Evolutionary conservation across 2,329 filamentous ascomycete species (phyloP), one percentile per base, ranked within the genome.

Genomic region (Scedosporium boydii): DNA sequence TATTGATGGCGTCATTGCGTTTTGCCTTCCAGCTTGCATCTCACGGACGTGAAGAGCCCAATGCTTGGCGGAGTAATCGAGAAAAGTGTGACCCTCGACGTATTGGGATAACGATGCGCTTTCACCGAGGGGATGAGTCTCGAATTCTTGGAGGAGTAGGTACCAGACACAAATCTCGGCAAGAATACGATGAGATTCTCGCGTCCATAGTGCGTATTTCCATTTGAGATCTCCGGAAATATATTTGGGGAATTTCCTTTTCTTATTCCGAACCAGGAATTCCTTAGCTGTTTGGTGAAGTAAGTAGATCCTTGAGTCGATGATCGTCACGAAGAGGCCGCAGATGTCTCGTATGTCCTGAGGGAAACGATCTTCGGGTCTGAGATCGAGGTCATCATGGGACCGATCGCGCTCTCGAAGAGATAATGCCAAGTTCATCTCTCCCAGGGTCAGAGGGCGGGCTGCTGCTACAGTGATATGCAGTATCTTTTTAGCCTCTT

Each of bases 281-380:
- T 72, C 71, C 64, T 69, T 71, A 7, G 69, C 70, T 6, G 71
- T 71, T 62, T 73, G 69, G 57, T 74, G 70, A 27, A 73, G 65
- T 21, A 71, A 63, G 64, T 65, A 68, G 27, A 71, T 66, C 5
- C 63, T 70, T n/a, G 46, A 46, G 23, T 68, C 62, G 14, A 21
- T 64, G 34, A 71, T 56, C n/a, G 65, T 67, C 0, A 74, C 66
- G 63, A 76, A 75, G 6, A 74, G 71, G 23, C 73, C 69, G 61
- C 72, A 76, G 0, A 65, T 61, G 2, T 70, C 63, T 21, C 71
- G 61, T 12, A 71, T 63, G 6, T 63, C 55, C 9, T 59, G 9
- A 2, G 27, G 29, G 26, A 69, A 65, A 1, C 64, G 64, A 0
- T 60, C 34, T 14, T 51, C 42, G 12, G 59, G 26, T n/a, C 21